phyloP scores from a whole-genome alignment of 768 basidiomycete species.

The Boletus reticulatus region DNA sequence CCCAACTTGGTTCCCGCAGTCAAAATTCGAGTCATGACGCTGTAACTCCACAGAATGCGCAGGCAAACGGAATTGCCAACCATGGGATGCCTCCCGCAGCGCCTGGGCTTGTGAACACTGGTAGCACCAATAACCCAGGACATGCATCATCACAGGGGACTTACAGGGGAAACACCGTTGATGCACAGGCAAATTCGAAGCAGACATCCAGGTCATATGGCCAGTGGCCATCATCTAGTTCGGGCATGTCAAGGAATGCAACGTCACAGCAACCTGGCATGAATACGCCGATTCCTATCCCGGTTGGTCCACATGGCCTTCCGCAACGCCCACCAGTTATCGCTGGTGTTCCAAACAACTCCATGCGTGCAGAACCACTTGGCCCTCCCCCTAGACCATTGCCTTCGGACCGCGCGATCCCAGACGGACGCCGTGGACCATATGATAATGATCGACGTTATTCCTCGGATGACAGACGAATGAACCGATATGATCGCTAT shows the following conservation, averaged over 20 bases:
- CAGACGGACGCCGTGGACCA: constrained; percentile 21
- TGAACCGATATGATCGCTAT: constrained; percentile 6
- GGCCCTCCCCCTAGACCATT: constrained; percentile 15
- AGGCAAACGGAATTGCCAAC: background rate
- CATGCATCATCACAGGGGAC: background rate
- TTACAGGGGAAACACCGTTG: background rate
- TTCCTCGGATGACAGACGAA: constrained; percentile 18
- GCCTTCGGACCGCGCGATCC: constrained; percentile 12
- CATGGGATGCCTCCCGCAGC: background rate
- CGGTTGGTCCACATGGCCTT: constrained; percentile 2
- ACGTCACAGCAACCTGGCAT: background rate
- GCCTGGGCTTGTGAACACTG: background rate
- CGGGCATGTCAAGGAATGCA: constrained; percentile 1
- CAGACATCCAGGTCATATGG: background rate
- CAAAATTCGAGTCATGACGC: background rate
- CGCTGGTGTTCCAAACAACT: background rate
- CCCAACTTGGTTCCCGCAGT: constrained; percentile 3
- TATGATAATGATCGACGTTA: constrained; percentile 14
- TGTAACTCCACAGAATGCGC: constrained; percentile 1
- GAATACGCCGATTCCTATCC: background rate
- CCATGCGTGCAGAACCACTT: constrained; percentile 19
- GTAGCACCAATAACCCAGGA: background rate
- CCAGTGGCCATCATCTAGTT: background rate
- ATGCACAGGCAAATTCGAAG: background rate
- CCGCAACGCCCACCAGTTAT: constrained; percentile 15